Evolutionary conservation across 495 filamentous ascomycete species (phyloP), one percentile per base, ranked within the genome.

Genomic region (Aspergillus bridgeri): DNA sequence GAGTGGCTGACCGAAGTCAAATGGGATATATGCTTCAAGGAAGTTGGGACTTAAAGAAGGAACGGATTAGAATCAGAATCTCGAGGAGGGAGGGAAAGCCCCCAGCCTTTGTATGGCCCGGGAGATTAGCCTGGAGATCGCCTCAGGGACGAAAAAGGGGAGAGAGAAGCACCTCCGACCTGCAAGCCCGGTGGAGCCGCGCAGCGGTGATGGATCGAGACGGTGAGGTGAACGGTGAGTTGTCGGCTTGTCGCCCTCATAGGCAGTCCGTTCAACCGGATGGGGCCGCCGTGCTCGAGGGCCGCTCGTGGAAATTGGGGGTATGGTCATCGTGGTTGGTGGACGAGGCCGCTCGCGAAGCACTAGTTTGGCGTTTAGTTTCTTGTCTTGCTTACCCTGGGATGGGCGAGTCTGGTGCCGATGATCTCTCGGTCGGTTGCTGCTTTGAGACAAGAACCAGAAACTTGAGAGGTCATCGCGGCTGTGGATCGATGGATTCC

Each of bases 1-100:
- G 79, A 81, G 71, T 78, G 72, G 71, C 73, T 75, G 79, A 81
- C 80, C 79, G 79, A 80, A 77, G 80, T 81, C 79, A 66, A 77
- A 63, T 65, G 64, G 66, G 62, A 62, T 73, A 62, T 73, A 69
- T 67, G 64, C 69, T 65, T 65, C 61, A 63, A 71, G 65, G 67
- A 68, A 74, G 71, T 67, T 64, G 68, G 66, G 62, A 68, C 71
- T 76, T 78, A 60, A 64, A 66, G 59, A 71, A 67, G 66, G 65
- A 71, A 72, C 67, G 53, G 51, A 66, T 58, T 24, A 57, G 56
- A 61, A 62, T 20, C 54, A 60, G 50, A 57, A 59, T 59, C 59
- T 51, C 53, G 27, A 53, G 56, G 53, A 25, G 60, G 60, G 65
- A 54, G 72, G 57, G 72, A 65, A 61, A 54, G 51, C 24, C 49